Percentiles rank a stretch among this genome's conserved stretches.
Conservation (phyloP, 345 rosid species). For the Balakata baccata region DNA sequence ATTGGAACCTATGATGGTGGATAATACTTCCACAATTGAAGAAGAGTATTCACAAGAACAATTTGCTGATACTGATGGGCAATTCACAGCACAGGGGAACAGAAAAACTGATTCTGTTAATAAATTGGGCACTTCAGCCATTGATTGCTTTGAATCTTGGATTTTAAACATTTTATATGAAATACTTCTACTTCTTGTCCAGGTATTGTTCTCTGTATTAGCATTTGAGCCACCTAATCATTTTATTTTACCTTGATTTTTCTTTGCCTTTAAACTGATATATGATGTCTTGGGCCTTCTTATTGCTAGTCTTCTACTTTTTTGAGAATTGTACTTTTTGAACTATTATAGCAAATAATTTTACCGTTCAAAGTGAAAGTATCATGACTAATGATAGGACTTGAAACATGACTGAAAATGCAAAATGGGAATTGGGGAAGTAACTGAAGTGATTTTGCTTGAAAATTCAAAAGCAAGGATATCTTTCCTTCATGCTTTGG, state of each 20-base stretch:
- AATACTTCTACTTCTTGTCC: slow-evolving; percentile 91
- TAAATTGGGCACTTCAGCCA: slow-evolving; percentile 57
- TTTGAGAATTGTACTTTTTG: background rate
- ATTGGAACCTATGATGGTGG: slow-evolving; percentile 72
- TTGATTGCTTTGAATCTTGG: slow-evolving; percentile 84
- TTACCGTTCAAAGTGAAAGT: background rate
- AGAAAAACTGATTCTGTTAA: slow-evolving; percentile 47
- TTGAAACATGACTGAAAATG: too few species aligned
- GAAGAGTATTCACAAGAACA: slow-evolving; percentile 78
- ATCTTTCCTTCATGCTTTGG: background rate
- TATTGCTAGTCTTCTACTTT: background rate
- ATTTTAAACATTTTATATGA: slow-evolving; percentile 81
- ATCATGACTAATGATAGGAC: background rate
- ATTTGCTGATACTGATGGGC: slow-evolving; percentile 53
- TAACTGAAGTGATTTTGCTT: background rate
- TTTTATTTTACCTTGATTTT: slow-evolving; percentile 4
- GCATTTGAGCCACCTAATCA: background rate
- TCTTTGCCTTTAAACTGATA: slow-evolving; percentile 5
- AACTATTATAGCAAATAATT: background rate
- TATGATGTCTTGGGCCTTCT: background rate
- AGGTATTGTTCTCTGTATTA: slow-evolving; percentile 35
- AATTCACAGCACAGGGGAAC: slow-evolving; percentile 47
- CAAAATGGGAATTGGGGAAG: background rate
- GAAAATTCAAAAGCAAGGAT: background rate
- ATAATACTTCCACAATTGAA: slow-evolving; percentile 72